Conservation (phyloP, 768 basidiomycete species). For the Dendrothele bispora region DNA sequence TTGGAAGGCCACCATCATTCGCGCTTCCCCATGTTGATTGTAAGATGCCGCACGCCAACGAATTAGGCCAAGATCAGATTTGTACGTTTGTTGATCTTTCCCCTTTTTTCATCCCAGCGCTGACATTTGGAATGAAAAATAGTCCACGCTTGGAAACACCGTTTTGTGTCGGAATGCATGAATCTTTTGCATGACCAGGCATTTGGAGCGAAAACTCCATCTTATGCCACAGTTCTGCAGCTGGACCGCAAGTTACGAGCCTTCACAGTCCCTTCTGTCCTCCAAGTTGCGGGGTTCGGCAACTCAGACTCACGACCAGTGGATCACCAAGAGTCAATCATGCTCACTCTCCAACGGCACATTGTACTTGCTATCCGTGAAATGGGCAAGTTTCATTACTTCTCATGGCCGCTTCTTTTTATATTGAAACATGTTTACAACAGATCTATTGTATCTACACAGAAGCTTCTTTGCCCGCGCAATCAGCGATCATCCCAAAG, state of each 20-base stretch:
- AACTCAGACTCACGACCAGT: slow-evolving; percentile 47
- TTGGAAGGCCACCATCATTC: slow-evolving; percentile 70
- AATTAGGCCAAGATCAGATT: slow-evolving; percentile 52
- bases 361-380: slow-evolving; percentile 69
- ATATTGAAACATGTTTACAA: slow-evolving; percentile 1
- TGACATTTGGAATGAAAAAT: neutral
- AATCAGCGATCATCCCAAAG: slow-evolving; percentile 71
- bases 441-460: slow-evolving; percentile 71
- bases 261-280: slow-evolving; percentile 62
- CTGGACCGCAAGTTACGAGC: slow-evolving; percentile 66
- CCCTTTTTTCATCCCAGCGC: slow-evolving; percentile 5
- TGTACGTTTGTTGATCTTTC: slow-evolving; percentile 41
- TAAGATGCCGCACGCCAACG: slow-evolving; percentile 54
- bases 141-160: slow-evolving; percentile 74
- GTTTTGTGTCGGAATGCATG: slow-evolving; percentile 69
- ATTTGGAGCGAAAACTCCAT: slow-evolving; percentile 67
- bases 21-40: slow-evolving; percentile 67
- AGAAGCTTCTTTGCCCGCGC: slow-evolving; percentile 75
- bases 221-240: slow-evolving; percentile 66
- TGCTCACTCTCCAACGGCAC: slow-evolving; percentile 63
- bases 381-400: slow-evolving; percentile 50
- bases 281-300: slow-evolving; percentile 71
- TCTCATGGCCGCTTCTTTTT: slow-evolving; percentile 2
- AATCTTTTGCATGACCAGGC: slow-evolving; percentile 69
- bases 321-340: slow-evolving; percentile 47